phyloP scores from a whole-genome alignment of 2,329 filamentous ascomycete species.

The Xylariaceae sp. region DNA sequence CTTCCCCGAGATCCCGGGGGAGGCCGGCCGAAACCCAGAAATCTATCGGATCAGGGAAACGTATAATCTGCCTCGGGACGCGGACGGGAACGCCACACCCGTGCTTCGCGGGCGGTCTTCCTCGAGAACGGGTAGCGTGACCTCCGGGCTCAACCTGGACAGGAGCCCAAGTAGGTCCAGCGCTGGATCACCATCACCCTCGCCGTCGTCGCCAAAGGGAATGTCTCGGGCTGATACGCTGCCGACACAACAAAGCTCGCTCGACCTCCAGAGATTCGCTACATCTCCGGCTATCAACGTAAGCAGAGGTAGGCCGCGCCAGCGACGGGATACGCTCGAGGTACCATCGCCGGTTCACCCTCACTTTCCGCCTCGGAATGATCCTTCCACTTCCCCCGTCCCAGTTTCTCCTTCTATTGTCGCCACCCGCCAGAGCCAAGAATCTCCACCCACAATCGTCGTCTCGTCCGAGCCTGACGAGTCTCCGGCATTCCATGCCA shows the following conservation, averaged over 20 bases:
- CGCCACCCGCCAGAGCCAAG: neutral
- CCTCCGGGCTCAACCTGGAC: constrained; percentile 33
- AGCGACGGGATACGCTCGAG: constrained; percentile 38
- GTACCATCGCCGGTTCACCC: constrained; percentile 32
- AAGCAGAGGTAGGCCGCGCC: constrained; percentile 21
- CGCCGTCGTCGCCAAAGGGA: constrained; percentile 12
- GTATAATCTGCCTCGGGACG: constrained; percentile 43
- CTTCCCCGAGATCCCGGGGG: constrained; percentile 61
- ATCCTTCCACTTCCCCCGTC: neutral
- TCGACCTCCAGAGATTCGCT: neutral
- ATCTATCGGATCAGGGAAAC: constrained; percentile 43
- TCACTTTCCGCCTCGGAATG: neutral
- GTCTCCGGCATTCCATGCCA: neutral
- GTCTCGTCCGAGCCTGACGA: neutral
- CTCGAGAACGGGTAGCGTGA: constrained; percentile 41
- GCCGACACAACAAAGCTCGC: constrained; percentile 7
- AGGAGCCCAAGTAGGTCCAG: constrained; percentile 21
- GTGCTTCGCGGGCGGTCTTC: constrained; percentile 30
- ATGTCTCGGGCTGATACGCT: constrained; percentile 26
- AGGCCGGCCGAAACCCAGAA: constrained; percentile 47
- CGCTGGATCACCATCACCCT: constrained; percentile 20
- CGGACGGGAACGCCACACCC: constrained; percentile 36
- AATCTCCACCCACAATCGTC: neutral
- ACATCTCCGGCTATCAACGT: constrained; percentile 8
- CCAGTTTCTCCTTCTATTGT: neutral